Evolutionary conservation across 2,329 filamentous ascomycete species (phyloP).

Genomic region (Aurifilum marmelostoma): DNA sequence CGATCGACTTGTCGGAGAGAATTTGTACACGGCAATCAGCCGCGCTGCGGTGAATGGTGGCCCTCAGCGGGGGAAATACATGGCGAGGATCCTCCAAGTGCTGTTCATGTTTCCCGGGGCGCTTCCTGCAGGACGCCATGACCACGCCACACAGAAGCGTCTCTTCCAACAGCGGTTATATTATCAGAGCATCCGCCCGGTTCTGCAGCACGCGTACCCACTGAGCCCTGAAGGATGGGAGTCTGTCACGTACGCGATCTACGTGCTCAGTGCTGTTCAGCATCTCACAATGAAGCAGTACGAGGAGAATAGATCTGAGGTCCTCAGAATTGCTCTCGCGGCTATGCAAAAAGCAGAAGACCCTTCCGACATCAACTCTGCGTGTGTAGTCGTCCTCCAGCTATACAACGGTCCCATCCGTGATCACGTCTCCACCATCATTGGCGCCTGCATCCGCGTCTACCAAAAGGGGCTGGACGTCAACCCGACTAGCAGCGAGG

Average conservation of each 20-base stretch:
- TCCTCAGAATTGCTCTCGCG: conserved; percentile 54
- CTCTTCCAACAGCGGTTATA: conserved; percentile 54
- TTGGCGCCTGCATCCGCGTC: conserved; percentile 47
- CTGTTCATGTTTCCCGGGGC: conserved; percentile 40
- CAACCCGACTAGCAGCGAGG: background rate
- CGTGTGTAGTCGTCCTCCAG: conserved; percentile 52
- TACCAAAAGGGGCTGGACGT: conserved; percentile 37
- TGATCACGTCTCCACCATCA: conserved; percentile 52
- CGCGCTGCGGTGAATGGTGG: conserved; percentile 19
- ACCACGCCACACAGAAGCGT: conserved; percentile 23
- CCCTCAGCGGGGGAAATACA: conserved; percentile 39
- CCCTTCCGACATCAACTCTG: conserved; percentile 50
- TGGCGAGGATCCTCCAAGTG: conserved; percentile 48
- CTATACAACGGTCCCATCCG: conserved; percentile 48
- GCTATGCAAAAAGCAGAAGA: conserved; percentile 47
- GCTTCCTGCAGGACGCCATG: conserved; percentile 14
- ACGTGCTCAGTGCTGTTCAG: conserved; percentile 52
- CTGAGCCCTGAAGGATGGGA: conserved; percentile 32
- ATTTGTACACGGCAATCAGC: conserved; percentile 19
- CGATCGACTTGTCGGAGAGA: conserved; percentile 15
- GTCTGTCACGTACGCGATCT: conserved; percentile 49
- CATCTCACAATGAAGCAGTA: conserved; percentile 56
- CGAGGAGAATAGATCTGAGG: conserved; percentile 51
- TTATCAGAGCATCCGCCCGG: conserved; percentile 48
- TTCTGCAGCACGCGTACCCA: conserved; percentile 49